Base-by-base conservation (phyloP, 345 rosid species). In the Microcos paniculata region DNA sequence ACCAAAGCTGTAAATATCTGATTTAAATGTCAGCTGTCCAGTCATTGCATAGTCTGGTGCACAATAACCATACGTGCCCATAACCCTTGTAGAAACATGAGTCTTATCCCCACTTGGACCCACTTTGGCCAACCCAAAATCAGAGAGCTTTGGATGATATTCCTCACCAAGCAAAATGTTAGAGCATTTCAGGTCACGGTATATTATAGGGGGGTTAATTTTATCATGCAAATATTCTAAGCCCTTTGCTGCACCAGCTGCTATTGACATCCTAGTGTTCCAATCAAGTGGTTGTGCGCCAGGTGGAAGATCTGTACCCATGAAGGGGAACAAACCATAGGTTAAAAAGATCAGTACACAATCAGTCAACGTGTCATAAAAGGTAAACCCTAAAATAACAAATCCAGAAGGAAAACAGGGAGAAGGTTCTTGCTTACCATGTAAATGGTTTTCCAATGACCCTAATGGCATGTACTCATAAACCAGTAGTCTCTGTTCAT, bases 11-110 rank as follows among this genome's bases (percentile, higher is more conserved):
- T 91, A 94, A 45, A 92, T 84, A 83, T 94, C 98, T 2, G 98
- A 94, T 81, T 94, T 94, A 70, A 91, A 87, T 1, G 96, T 91
- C 75, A 94, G 85, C 74, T 92, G 97, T 18, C 98, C 98, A 0
- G 97, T 94, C 98, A 91, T 92, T 53, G 97, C 98, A 63, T 94
- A 94, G 46, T 94, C 97, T 0, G 97, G 98, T 15, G 98, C 97
- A 82, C 98, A 94, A 80, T 94, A 94, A 45, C 98, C 98, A 24
- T 91, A 91, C 3, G 98, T 94, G 71, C 98, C 98, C 98, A 94
- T 94, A 72, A 92, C 97, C 79, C 97, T 88, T 0, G 98, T 92
- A 5, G 97, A 94, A 76, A 94, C 97, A 70, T 92, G 98, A 8
- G 98, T 91, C 63, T 89, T 82, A 72, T 94, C 98, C 23, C 98